Conservation (phyloP, 192 early-diverging fungal species). For the Entrophospora sp. region DNA sequence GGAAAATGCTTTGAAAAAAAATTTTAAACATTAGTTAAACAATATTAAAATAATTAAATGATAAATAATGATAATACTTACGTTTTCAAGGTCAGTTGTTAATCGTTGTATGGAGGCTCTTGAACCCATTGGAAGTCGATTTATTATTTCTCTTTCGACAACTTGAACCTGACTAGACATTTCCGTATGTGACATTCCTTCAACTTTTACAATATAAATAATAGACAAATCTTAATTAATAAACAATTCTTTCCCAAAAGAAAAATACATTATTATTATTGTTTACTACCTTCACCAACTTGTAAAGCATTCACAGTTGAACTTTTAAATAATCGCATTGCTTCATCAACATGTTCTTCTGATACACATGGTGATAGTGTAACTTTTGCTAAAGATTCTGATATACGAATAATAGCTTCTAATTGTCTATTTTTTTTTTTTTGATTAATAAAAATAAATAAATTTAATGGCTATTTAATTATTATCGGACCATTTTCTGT, state of each 20-base stretch:
- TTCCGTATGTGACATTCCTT: constrained; percentile 71
- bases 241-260: neutral
- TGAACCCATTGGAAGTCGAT: constrained; percentile 82
- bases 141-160: constrained; percentile 76
- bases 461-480: constrained; percentile 57
- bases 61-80: constrained; percentile 36
- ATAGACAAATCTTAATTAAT: neutral
- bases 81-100: constrained; percentile 37
- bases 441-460: constrained; percentile 94
- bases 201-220: constrained; percentile 44
- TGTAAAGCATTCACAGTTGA: constrained; percentile 97
- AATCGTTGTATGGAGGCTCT: constrained; percentile 47
- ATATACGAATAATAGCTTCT: constrained; percentile 97
- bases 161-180: constrained; percentile 67
- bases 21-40: no score
- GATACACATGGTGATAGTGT: constrained; percentile 73
- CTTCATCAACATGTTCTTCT: constrained; percentile 92
- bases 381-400: constrained; percentile 96
- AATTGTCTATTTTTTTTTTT: constrained; percentile 71
- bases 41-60: no score
- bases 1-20: no score
- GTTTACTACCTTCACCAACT: constrained; percentile 62
- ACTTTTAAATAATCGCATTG: constrained; percentile 92
- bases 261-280: neutral
- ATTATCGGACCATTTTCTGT: constrained; percentile 39